phyloP scores from a whole-genome alignment of 139 green algal species.

The Chlamydomonas applanata region DNA sequence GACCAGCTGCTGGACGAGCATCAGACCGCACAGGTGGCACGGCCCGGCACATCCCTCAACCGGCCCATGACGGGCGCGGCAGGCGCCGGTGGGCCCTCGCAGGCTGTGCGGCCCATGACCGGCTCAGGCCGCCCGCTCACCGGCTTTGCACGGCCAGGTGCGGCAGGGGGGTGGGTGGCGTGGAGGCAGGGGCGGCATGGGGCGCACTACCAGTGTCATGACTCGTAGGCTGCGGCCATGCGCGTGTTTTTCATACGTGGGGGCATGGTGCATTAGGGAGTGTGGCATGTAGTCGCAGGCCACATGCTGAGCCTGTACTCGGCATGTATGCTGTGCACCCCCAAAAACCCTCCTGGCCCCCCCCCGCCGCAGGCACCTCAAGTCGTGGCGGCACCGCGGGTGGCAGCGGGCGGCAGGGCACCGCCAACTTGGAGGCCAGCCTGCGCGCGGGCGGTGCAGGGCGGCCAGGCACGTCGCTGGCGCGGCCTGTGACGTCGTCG shows the following conservation, averaged over 20 bases:
- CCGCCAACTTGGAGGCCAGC: conserved; percentile 17
- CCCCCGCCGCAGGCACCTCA: conserved; percentile 27
- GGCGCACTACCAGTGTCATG: no score
- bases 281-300: no score
- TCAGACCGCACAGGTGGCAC: conserved; percentile 51
- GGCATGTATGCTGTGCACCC: no score
- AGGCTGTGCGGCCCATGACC: conserved; percentile 62
- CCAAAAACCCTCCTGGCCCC: conserved; percentile 26
- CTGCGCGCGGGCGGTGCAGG: conserved; percentile 31
- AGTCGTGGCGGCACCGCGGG: conserved; percentile 28
- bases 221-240: no score
- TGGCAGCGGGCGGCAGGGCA: conserved; percentile 12
- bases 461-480: conserved; percentile 51
- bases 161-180: no score
- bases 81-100: conserved; percentile 36
- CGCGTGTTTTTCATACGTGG: no score
- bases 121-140: conserved; percentile 56
- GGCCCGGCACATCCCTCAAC: conserved; percentile 65
- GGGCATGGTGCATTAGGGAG: no score
- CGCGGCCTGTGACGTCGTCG: conserved; percentile 62
- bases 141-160: conserved; percentile 66
- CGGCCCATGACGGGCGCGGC: conserved; percentile 45
- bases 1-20: conserved; percentile 77
- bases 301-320: no score
- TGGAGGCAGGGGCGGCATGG: no score